These are phyloP conservation scores for Neonectria neomacrospora DNA, from an alignment of 2,329 filamentous ascomycete genomes.

Conservation along the genomic window DNA sequence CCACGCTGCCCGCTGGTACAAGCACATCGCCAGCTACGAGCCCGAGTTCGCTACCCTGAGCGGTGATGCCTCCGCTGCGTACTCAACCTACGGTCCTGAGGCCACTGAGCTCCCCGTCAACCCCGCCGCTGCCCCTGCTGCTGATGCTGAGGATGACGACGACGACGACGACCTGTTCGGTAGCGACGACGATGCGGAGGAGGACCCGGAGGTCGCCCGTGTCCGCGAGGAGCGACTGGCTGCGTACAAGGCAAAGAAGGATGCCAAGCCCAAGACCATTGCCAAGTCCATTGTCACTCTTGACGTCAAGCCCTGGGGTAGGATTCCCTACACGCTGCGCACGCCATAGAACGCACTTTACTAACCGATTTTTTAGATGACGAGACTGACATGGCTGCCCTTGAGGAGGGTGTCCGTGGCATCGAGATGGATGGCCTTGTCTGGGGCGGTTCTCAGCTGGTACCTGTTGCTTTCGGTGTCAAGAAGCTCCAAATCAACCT, in stretches of 20 bases:
- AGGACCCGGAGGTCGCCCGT: conserved; percentile 86
- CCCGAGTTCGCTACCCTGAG: conserved; percentile 90
- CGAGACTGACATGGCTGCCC: conserved; percentile 88
- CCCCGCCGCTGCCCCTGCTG: conserved; percentile 76
- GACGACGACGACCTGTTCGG: conserved; percentile 95
- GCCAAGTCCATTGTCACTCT: conserved; percentile 97
- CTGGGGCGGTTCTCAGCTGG: conserved; percentile 92
- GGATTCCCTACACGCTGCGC: conserved; percentile 49
- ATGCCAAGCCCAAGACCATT: conserved; percentile 86
- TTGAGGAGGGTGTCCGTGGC: conserved; percentile 82
- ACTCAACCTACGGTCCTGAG: conserved; percentile 93
- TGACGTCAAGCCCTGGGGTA: conserved; percentile 99
- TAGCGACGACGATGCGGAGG: conserved; percentile 92
- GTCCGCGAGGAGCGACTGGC: conserved; percentile 90
- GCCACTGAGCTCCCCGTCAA: conserved; percentile 80
- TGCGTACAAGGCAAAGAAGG: conserved; percentile 98
- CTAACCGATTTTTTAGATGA: conserved; percentile 70
- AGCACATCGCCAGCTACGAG: conserved; percentile 95
- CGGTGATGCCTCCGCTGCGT: conserved; percentile 89
- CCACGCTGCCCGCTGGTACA: conserved; percentile 97
- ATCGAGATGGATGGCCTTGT: conserved; percentile 95
- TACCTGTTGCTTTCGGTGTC: conserved; percentile 95
- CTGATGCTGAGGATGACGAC: conserved; percentile 62
- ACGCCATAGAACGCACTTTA: conserved; percentile 5
- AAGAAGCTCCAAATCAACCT: conserved; percentile 99